Base-by-base conservation (phyloP, 2,329 filamentous ascomycete genomes). In the Bipolaris bicolor region DNA sequence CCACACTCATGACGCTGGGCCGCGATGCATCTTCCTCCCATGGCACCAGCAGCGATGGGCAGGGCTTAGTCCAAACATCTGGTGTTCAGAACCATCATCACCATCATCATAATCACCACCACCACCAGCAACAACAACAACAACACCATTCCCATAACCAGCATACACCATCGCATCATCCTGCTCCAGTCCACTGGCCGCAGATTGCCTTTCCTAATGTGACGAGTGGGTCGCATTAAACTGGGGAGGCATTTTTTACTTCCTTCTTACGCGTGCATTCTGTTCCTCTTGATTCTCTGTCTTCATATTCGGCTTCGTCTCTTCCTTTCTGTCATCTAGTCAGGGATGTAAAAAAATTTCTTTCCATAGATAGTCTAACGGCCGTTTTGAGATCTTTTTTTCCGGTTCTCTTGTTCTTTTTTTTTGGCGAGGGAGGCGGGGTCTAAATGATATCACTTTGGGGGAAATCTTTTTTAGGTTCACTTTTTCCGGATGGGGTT, bases 1-100 rank as follows among this genome's bases (percentile, higher is more conserved):
- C 68, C 22, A 76, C 76, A 1, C 69, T 78, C 29, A 76, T 78
- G 67, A 70, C 74, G 2, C 65, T 77, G 7, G 69, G 72, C n/a
- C 68, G 73, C 34, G 72, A 73, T 33, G 57, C 64, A 3, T 60
- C 49, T 3, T 54, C 62, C 5, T 55, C 62, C 36, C 66, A 70
- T 43, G 66, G 48, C 34, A 49, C 63, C 5, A 64, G 60, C 3
- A 61, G 56, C 18, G 68, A 69, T 22, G 62, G 57, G 7, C 57
- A 63, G 31, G 65, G 61, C 3, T 52, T 61, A 5, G 54, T 68
- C 7, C 69, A 73, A 6, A 68, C 59, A 18, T 56, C 64, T 20
- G 58, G 60, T n/a, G 58, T 70, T 31, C 68, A 70, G 18, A 63
- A 55, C 7, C 65, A 63, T 41, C 58, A 58, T 39, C 58, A 57